Evolutionary conservation across 805 yeast species (phyloP), one percentile per base, ranked within the genome.

Genomic region (Lachancea fermentati): DNA sequence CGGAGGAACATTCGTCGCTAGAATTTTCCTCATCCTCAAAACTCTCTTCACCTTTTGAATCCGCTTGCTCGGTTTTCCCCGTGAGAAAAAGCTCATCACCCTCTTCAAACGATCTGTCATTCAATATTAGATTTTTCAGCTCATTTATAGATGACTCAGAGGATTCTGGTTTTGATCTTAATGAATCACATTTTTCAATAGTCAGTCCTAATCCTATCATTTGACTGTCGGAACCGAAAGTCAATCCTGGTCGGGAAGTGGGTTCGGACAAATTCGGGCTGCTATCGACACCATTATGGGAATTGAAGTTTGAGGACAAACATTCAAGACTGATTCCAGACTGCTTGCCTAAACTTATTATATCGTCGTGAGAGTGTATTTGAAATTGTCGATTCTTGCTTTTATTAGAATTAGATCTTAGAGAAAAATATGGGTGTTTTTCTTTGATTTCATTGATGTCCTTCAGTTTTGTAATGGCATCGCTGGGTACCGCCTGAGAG

Each of bases 321-420:
- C 26, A 8, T 5, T 39, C 30, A 16, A 14, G 12, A 12, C 43
- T 41, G 3, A 45, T 40, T 5, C 41, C 31, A 5, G 46, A 44
- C 4, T 40, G 17, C 6, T 46, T 42, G 19, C 46, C 47, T 29
- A 58, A 25, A 16, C 40, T 34, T n/a, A 52, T 18, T 15, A 60
- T 41, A 37, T 58, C 65, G 19, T 54, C 54, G 41, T 56, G 52
- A 1, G 60, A 55, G 35, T 51, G 62, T 3, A 60, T 57, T 33
- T 56, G 49, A 6, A 54, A 57, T 26, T 51, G 55, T 37, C 65
- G 49, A 33, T 54, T 57, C 30, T 44, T 50, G 17, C 38, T 44
- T 32, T 57, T 58, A 39, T 47, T 33, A 39, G 34, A 24, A 45
- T 41, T 13, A 37, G 43, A 31, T 39, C 49, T 24, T 34, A 39